Percentiles rank a stretch among this genome's conserved stretches.
Conservation (phyloP, 1,284 basidiomycete genomes). For the Gymnopus androsaceus region DNA sequence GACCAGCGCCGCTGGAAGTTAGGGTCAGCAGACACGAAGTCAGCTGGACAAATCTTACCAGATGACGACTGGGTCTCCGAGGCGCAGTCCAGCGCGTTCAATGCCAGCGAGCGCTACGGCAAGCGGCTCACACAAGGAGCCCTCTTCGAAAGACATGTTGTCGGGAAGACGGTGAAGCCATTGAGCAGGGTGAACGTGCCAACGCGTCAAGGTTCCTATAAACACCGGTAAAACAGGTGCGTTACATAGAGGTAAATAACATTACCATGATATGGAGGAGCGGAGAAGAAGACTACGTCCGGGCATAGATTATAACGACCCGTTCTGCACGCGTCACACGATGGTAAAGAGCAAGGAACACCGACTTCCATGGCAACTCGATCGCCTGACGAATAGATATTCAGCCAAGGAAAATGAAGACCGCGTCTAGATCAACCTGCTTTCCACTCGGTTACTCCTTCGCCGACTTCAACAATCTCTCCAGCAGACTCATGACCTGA, state of each 20-base stretch:
- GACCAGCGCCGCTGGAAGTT: constrained; percentile 75
- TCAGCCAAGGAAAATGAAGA: neutral
- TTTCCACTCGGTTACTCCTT: constrained; percentile 65
- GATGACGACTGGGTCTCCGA: constrained; percentile 60
- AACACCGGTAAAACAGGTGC: neutral
- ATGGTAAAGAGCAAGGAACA: constrained; percentile 60
- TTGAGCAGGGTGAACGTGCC: constrained; percentile 63
- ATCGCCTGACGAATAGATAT: constrained; percentile 42
- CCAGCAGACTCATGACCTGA: constrained; percentile 69
- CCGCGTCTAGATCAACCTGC: constrained; percentile 35
- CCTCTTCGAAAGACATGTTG: constrained; percentile 62
- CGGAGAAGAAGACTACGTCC: constrained; percentile 67
- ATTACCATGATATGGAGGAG: constrained; percentile 61
- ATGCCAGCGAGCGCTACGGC: constrained; percentile 65
- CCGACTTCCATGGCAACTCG: constrained; percentile 67
- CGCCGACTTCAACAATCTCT: constrained; percentile 59
- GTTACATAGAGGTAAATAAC: constrained; percentile 4
- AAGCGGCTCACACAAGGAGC: constrained; percentile 62
- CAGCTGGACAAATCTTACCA: constrained; percentile 39
- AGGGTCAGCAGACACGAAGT: neutral
- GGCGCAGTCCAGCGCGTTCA: constrained; percentile 58
- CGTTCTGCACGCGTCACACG: constrained; percentile 58
- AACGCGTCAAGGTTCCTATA: constrained; percentile 58
- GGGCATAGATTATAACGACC: constrained; percentile 65
- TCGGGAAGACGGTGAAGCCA: constrained; percentile 65